Evolutionary conservation across 2,329 filamentous ascomycete species (phyloP).

Genomic region (Epichloe sp.): DNA sequence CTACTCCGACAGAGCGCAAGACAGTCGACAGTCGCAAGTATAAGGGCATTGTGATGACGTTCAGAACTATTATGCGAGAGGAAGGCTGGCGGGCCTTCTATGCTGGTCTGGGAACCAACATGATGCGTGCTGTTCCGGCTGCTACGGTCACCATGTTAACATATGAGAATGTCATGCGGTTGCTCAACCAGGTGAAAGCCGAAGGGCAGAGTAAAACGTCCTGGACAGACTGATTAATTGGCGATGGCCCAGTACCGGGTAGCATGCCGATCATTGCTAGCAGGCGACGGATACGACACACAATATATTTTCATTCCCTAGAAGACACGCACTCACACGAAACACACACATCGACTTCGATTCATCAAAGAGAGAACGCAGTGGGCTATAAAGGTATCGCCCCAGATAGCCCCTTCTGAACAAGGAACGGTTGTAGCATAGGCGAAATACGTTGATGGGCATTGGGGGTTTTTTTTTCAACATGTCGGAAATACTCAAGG

Average conservation of each 20-base stretch:
- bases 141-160: conserved; percentile 97
- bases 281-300: background rate
- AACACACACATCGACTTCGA: background rate
- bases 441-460: conserved; percentile 17
- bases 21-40: conserved; percentile 41
- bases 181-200: conserved; percentile 30
- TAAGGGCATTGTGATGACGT: conserved; percentile 67
- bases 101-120: conserved; percentile 91
- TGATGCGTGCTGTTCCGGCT: conserved; percentile 88
- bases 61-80: conserved; percentile 70
- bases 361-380: conserved; percentile 2
- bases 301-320: background rate
- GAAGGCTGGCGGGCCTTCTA: conserved; percentile 97
- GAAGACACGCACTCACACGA: conserved; percentile 7
- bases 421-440: conserved; percentile 19
- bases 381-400: background rate
- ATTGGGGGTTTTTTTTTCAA: conserved; percentile 6
- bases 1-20: conserved; percentile 16
- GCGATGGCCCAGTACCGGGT: no score
- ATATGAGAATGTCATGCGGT: conserved; percentile 65
- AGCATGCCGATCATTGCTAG: no score
- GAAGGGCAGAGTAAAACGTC: conserved; percentile 24
- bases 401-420: conserved; percentile 1
- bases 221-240: conserved; percentile 8
- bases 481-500: background rate